Conservation (phyloP, 352 stramenopile species). For the Phytopythium sindhum region DNA sequence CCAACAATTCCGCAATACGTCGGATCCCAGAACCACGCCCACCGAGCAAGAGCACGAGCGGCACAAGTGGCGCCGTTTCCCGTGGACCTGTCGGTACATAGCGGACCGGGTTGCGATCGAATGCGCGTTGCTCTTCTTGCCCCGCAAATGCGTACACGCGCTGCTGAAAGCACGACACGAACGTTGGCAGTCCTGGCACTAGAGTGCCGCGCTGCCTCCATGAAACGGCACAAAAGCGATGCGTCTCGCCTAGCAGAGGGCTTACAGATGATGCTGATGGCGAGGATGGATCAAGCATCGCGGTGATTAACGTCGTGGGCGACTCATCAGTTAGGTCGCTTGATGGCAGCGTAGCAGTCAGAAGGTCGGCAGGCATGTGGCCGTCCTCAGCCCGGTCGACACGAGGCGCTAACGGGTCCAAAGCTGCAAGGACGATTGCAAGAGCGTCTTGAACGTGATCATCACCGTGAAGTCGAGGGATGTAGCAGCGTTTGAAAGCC, state of each 20-base stretch:
- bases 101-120: conserved; percentile 42
- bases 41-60: conserved; percentile 48
- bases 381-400: conserved; percentile 44
- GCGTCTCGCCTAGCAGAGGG: conserved; percentile 44
- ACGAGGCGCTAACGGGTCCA: conserved; percentile 41
- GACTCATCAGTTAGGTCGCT: not conserved
- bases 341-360: not conserved
- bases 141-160: conserved; percentile 61
- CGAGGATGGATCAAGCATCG: conserved; percentile 1
- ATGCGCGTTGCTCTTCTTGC: conserved; percentile 29
- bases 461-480: not conserved
- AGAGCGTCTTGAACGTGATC: conserved; percentile 21
- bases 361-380: conserved; percentile 10
- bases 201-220: conserved; percentile 37
- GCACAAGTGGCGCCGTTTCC: conserved; percentile 30
- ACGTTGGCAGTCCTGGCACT: conserved; percentile 36
- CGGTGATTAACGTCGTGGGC: not conserved
- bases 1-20: conserved; percentile 10
- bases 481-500: conserved; percentile 2
- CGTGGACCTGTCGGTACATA: conserved; percentile 31
- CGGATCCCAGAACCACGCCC: conserved; percentile 30
- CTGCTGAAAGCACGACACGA: conserved; percentile 36
- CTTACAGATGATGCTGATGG: not conserved
- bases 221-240: conserved; percentile 59
- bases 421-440: conserved; percentile 22